Evolutionary conservation across 164 flowering plant genomes (phyloP), one percentile per base, ranked within the genome.

Genomic region (Aristolochia contorta): DNA sequence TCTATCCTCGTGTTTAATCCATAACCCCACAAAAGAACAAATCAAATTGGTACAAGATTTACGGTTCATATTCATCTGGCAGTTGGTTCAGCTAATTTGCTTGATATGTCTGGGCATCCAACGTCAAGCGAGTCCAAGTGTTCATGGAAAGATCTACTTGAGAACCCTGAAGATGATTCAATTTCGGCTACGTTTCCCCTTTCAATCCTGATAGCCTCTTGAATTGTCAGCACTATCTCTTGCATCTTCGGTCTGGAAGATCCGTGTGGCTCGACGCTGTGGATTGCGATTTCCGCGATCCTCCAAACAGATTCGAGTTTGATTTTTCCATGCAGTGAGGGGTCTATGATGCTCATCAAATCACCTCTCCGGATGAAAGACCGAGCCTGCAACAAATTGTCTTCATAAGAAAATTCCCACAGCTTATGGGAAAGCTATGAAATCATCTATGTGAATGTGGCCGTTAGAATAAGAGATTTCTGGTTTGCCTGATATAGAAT

Each of bases 251-350:
- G 98, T 69, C 96, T 72, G 25, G 84, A 78, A 50, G 46, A 59
- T 25, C 85, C 79, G 43, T 79, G 81, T 20, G 74, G 84, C 58
- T 92, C 91, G 1, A 89, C 84, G 54, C 96, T 85, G 61, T 83
- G 88, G 43, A 89, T 79, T 15, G 96, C 96, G 18, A 86, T 78
- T 71, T 92, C 98, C 1, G 93, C 88, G 30, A 87, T 65, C 56
- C 96, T 80, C 98, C 98, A 92, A 1, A 89, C 64, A 12, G 96
- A 89, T 64, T 89, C 98, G 0, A 83, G 77, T 71, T 86, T 89
- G 47, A 80, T 70, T 8, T 72, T 75, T 41, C 79, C 88, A 22
- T 56, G 66, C 21, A 92, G 69, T 46, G 65, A 54, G 6, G 89
- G 91, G 69, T 89, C 96, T 19, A 82, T 67, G 45, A 92, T 75